Conservation (phyloP, 176 grass and related monocot species). For the Phoenix roebelenii region DNA sequence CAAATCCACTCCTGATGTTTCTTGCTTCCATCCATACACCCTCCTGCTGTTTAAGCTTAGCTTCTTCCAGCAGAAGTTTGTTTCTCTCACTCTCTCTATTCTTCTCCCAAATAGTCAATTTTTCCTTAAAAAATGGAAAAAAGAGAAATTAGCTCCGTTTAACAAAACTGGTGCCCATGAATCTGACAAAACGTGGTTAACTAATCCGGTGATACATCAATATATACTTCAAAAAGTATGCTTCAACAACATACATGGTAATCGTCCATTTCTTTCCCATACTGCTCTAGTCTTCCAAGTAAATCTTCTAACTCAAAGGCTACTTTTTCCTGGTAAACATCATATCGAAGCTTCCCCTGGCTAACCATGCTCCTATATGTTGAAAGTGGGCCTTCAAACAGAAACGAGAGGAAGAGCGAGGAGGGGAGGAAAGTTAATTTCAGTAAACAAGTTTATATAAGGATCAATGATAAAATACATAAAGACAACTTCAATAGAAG, state of each 20-base stretch:
- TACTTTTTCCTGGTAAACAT: constrained; percentile 67
- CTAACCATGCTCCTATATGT: constrained; percentile 56
- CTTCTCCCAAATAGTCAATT: constrained; percentile 61
- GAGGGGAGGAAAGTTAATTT: too few species aligned
- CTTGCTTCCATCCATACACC: constrained; percentile 73
- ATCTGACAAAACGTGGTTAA: background rate
- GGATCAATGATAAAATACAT: too few species aligned
- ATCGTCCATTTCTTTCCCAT: constrained; percentile 92
- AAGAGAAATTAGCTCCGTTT: background rate
- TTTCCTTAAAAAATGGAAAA: constrained; percentile 29
- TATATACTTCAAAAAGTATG: background rate
- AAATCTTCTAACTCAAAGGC: constrained; percentile 57
- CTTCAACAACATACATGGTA: constrained; percentile 56
- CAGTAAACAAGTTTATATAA: too few species aligned
- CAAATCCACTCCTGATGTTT: constrained; percentile 38
- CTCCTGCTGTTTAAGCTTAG: constrained; percentile 59
- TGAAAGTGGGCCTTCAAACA: constrained; percentile 61
- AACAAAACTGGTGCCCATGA: background rate
- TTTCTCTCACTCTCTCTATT: constrained; percentile 56
- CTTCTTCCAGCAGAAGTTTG: constrained; percentile 67
- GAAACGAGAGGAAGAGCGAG: background rate
- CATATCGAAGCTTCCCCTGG: constrained; percentile 71
- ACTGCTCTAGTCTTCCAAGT: constrained; percentile 48
- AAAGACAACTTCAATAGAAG: too few species aligned
- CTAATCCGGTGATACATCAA: background rate